Evolutionary conservation across 257 asterid genomes (phyloP).

Genomic region (Fraxinus anomala): DNA sequence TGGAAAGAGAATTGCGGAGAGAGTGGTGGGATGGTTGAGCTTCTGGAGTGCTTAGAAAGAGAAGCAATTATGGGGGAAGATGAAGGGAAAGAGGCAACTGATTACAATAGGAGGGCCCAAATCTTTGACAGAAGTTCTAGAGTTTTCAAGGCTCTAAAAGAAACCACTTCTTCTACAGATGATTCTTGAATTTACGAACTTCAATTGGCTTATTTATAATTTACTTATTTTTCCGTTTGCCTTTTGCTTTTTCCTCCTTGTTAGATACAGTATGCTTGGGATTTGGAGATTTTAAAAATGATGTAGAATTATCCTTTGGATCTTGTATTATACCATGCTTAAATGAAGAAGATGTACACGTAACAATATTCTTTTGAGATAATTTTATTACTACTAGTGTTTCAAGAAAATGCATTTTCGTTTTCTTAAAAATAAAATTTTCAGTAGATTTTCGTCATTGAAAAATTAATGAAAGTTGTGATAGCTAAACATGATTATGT

Average conservation of each 20-base stretch:
- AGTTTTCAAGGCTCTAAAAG: conserved; percentile 75
- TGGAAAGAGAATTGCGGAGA: conserved; percentile 43
- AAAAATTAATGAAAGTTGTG: too few species aligned
- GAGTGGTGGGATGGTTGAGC: conserved; percentile 50
- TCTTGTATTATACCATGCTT: background rate
- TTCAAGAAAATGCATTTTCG: too few species aligned
- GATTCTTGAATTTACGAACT: background rate
- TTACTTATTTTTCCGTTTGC: background rate
- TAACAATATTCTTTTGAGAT: too few species aligned
- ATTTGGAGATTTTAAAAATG: background rate
- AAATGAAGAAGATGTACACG: too few species aligned
- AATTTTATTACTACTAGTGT: too few species aligned
- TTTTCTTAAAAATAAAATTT: too few species aligned
- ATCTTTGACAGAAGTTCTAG: conserved; percentile 65
- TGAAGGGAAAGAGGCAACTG: conserved; percentile 65
- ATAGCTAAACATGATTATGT: too few species aligned
- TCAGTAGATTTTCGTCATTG: too few species aligned
- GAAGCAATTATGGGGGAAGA: conserved; percentile 94
- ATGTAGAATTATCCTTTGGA: background rate
- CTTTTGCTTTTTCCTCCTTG: background rate
- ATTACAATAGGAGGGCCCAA: conserved; percentile 74
- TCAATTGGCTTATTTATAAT: background rate
- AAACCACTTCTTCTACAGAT: conserved; percentile 8
- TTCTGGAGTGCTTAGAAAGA: conserved; percentile 76
- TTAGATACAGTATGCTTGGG: background rate